Conservation (phyloP, 2,329 filamentous ascomycete genomes). For the Hypoxylon sp. region DNA sequence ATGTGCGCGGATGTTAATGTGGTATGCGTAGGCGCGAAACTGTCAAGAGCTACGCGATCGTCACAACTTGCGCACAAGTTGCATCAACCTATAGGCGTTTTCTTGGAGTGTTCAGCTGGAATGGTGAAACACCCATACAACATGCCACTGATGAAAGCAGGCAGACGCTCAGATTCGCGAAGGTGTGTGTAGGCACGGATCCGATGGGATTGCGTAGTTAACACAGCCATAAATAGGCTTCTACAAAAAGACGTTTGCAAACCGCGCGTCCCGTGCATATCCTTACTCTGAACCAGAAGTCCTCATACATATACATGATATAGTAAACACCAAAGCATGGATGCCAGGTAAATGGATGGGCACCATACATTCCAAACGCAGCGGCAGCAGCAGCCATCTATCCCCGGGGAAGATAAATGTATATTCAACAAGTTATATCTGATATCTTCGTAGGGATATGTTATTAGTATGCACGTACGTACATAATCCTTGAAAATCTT, state of each 20-base stretch:
- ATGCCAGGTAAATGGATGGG: too few species aligned
- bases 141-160: conserved; percentile 7
- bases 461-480: conserved; percentile 8
- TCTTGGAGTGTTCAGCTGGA: conserved; percentile 8
- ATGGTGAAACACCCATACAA: conserved; percentile 13
- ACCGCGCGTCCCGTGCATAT: conserved; percentile 17
- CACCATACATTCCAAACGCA: too few species aligned
- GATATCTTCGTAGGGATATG: too few species aligned
- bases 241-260: conserved; percentile 10
- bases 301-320: too few species aligned
- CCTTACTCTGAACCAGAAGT: too few species aligned
- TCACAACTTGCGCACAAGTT: conserved; percentile 23
- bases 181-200: conserved; percentile 19
- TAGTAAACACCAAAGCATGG: too few species aligned
- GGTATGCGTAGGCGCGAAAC: conserved; percentile 28
- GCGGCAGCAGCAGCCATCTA: too few species aligned
- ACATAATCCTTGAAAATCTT: too few species aligned
- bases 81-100: conserved; percentile 7
- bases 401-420: too few species aligned
- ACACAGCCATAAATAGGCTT: conserved; percentile 11
- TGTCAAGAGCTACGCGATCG: conserved; percentile 24
- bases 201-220: conserved; percentile 11
- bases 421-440: too few species aligned
- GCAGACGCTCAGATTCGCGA: conserved; percentile 12
- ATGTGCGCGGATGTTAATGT: conserved; percentile 10